Conservation (phyloP, 305 asterid genomes). For the Andrographis paniculata region DNA sequence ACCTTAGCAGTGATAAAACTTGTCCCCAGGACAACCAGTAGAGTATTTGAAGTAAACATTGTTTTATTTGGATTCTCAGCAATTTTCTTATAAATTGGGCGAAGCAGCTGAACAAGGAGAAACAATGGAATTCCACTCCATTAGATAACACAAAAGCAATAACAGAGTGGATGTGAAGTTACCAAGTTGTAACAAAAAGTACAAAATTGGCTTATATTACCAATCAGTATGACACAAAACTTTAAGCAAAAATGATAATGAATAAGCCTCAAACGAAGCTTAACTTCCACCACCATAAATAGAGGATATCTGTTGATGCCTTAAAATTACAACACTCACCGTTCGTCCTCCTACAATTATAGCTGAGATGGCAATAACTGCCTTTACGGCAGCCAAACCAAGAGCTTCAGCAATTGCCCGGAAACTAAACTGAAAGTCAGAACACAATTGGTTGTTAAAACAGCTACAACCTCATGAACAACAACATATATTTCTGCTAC, state of each 20-base stretch:
- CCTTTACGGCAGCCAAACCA: constrained; percentile 98
- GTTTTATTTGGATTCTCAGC: constrained; percentile 97
- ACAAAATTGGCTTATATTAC: not conserved
- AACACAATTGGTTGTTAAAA: not conserved
- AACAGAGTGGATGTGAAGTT: not conserved
- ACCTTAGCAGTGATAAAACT: constrained; percentile 99
- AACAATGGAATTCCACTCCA: not conserved
- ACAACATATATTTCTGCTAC: not conserved
- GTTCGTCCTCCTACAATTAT: constrained; percentile 97
- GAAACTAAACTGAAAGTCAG: constrained; percentile 64
- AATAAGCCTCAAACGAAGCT: constrained; percentile 1
- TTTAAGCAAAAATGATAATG: not conserved
- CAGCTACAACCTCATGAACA: not conserved
- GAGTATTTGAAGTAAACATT: constrained; percentile 91
- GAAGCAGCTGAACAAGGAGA: constrained; percentile 69
- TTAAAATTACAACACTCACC: constrained; percentile 30
- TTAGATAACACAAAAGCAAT: not conserved
- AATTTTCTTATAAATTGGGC: constrained; percentile 93
- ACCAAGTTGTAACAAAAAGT: not conserved
- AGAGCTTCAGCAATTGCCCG: constrained; percentile 99
- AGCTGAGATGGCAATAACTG: constrained; percentile 92
- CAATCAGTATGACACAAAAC: not conserved
- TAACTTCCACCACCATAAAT: constrained; percentile 18
- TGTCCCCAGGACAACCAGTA: constrained; percentile 90
- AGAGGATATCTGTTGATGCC: constrained; percentile 12